Percentiles rank a stretch among this genome's conserved stretches.
Conservation (phyloP, 371 early-diverging fungal genomes). For the Haplosporangium sp. region DNA sequence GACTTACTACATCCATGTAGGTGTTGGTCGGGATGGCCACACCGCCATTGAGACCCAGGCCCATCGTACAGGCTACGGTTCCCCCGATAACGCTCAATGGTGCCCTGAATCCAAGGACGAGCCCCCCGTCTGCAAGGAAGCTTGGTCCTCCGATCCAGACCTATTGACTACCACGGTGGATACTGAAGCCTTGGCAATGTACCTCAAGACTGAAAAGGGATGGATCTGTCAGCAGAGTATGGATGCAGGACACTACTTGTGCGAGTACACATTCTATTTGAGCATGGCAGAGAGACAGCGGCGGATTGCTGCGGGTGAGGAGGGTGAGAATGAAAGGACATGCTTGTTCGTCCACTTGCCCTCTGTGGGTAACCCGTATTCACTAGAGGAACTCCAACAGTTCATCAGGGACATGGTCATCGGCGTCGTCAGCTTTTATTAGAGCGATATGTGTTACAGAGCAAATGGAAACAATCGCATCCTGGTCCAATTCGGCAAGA, state of each 20-base stretch:
- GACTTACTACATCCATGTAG: conserved; percentile 53
- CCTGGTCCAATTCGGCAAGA: no score
- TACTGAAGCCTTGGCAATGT: conserved; percentile 38
- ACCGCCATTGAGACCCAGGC: conserved; percentile 47
- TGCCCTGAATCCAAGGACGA: conserved; percentile 22
- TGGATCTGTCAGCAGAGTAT: conserved; percentile 42
- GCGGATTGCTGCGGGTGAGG: conserved; percentile 22
- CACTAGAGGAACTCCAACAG: conserved; percentile 37
- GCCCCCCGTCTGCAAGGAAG: conserved; percentile 33
- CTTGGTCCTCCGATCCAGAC: conserved; percentile 34
- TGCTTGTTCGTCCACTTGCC: conserved; percentile 55
- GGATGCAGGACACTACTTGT: conserved; percentile 52
- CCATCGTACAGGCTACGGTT: conserved; percentile 43
- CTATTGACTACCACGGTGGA: conserved; percentile 44
- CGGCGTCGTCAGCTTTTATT: conserved; percentile 37
- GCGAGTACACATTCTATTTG: conserved; percentile 55
- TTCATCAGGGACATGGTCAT: conserved; percentile 48
- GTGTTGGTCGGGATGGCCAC: conserved; percentile 45
- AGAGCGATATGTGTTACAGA: background rate
- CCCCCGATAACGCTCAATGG: conserved; percentile 47
- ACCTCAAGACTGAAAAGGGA: conserved; percentile 37
- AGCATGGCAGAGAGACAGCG: conserved; percentile 51
- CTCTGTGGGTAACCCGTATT: conserved; percentile 49
- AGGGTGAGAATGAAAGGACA: conserved; percentile 29
- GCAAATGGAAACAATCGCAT: no score